These are phyloP conservation scores for Kokia cookei DNA, from an alignment of 441 rosid species.

Conservation along the genomic window DNA sequence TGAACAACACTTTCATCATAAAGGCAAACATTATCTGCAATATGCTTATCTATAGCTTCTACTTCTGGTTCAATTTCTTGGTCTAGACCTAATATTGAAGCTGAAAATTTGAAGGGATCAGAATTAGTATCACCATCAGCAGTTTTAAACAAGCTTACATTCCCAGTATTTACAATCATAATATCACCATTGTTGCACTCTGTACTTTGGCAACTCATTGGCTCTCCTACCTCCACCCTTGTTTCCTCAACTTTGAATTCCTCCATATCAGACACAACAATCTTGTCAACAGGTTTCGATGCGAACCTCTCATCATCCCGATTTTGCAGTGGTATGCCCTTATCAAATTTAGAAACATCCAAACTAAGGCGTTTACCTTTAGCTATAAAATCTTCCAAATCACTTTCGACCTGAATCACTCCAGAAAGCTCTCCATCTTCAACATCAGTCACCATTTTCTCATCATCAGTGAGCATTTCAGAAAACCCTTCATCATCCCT, in stretches of 20 bases:
- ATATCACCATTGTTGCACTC: background rate
- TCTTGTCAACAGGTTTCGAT: constrained; percentile 4
- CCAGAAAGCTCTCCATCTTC: constrained; percentile 22
- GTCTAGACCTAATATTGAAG: background rate
- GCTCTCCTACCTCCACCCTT: background rate
- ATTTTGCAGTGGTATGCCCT: constrained; percentile 5
- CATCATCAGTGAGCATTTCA: constrained; percentile 21
- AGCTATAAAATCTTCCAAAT: constrained; percentile 16
- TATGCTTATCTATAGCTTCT: background rate
- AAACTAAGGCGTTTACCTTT: background rate
- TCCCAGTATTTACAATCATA: background rate
- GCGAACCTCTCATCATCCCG: background rate
- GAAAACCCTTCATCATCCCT: constrained; percentile 49
- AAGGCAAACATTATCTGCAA: constrained; percentile 16
- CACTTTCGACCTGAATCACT: constrained; percentile 15
- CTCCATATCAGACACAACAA: constrained; percentile 3
- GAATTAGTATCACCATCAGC: background rate
- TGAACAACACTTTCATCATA: constrained; percentile 34
- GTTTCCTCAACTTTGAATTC: constrained; percentile 3
- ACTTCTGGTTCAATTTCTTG: background rate
- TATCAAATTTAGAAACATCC: constrained; percentile 11
- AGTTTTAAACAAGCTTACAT: background rate
- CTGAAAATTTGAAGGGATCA: background rate
- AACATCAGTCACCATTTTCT: background rate
- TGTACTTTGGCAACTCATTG: background rate